Evolutionary conservation across 2,329 filamentous ascomycete genomes (phyloP).

Genomic region (Penicillium sp.): DNA sequence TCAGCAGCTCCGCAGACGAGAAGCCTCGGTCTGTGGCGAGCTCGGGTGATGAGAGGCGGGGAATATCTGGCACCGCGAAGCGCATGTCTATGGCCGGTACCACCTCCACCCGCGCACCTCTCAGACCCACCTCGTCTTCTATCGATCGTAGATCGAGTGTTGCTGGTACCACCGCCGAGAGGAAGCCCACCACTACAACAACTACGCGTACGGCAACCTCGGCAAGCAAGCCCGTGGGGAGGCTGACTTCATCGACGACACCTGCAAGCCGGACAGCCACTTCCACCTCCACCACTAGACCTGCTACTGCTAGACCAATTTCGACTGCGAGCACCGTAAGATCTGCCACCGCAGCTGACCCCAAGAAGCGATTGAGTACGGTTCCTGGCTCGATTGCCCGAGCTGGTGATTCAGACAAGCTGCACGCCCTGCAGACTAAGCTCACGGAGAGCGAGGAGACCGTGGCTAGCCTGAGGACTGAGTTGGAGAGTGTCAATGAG

Average conservation of each 20-base stretch:
- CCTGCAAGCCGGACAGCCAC: conserved; percentile 28
- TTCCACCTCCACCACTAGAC: conserved; percentile 20
- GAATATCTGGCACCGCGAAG: conserved; percentile 45
- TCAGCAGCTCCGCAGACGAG: conserved; percentile 46
- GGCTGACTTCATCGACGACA: conserved; percentile 24
- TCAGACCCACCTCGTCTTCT: conserved; percentile 32
- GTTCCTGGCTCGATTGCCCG: conserved; percentile 27
- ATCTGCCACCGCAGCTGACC: conserved; percentile 24
- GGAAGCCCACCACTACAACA: conserved; percentile 26
- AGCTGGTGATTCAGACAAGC: conserved; percentile 33
- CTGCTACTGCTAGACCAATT: conserved; percentile 21
- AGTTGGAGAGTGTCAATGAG: conserved; percentile 37
- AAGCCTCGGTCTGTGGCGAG: conserved; percentile 42
- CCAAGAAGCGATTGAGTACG: conserved; percentile 40
- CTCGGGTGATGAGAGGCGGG: conserved; percentile 46
- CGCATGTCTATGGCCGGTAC: conserved; percentile 45
- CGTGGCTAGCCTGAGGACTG: conserved; percentile 32
- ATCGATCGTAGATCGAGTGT: conserved; percentile 41
- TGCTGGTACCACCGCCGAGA: conserved; percentile 35
- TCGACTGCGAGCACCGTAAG: conserved; percentile 24
- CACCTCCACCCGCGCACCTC: conserved; percentile 34
- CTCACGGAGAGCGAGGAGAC: conserved; percentile 38
- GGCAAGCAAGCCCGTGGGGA: conserved; percentile 23
- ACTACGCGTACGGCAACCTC: conserved; percentile 26
- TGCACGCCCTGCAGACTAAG: conserved; percentile 36